Evolutionary conservation across 352 stramenopile species (phyloP).

Genomic region (Thalassiosira livingstoniorum): DNA sequence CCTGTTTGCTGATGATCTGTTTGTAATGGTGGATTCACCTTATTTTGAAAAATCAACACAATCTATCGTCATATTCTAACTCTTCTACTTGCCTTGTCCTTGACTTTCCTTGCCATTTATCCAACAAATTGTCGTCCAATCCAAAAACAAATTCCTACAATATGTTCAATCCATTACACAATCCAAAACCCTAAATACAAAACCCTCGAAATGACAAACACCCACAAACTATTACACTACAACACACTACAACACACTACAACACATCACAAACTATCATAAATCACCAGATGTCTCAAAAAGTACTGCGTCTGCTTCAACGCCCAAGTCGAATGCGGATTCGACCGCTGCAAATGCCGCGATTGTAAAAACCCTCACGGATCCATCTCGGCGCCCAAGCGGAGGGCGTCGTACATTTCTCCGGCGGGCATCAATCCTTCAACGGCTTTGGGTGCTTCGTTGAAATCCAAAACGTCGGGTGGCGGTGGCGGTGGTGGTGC

Average conservation of each 20-base stretch:
- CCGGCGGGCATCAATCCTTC: background rate
- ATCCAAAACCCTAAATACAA: too few species aligned
- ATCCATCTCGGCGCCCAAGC: background rate
- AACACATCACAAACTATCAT: too few species aligned
- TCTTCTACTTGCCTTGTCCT: background rate
- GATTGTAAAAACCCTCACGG: constrained; percentile 26
- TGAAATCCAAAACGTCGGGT: background rate
- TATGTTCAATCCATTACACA: too few species aligned
- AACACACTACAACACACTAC: constrained; percentile 2
- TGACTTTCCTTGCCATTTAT: constrained; percentile 34
- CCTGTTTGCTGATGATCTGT: too few species aligned
- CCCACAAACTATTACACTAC: background rate
- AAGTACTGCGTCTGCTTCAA: constrained; percentile 99
- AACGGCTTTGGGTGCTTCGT: background rate
- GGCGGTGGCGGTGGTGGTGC: background rate
- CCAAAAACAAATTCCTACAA: background rate
- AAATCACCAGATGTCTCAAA: too few species aligned
- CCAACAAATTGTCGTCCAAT: constrained; percentile 60
- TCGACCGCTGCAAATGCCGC: constrained; percentile 17
- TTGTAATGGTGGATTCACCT: too few species aligned
- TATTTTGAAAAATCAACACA: background rate
- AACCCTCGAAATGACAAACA: background rate
- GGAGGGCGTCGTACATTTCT: too few species aligned
- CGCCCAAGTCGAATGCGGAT: constrained; percentile 81
- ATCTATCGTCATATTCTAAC: background rate